phyloP scores from a whole-genome alignment of 2,329 filamentous ascomycete genomes.

The Dactylonectria estremocensis region DNA sequence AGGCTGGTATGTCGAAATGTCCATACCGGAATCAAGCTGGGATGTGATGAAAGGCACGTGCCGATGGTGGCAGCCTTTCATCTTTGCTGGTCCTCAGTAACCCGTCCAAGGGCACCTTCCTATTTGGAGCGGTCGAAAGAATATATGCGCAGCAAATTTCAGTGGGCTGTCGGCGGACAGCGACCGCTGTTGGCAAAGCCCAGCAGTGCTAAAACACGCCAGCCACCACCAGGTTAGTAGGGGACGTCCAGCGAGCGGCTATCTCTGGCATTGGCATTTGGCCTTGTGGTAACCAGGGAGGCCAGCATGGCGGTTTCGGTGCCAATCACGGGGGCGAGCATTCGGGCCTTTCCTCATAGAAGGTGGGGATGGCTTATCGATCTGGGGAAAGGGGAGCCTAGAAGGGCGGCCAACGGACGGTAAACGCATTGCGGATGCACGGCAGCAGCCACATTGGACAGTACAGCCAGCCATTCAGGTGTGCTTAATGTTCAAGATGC shows the following conservation, averaged over 20 bases:
- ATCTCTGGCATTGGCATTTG: too few relatives aligned
- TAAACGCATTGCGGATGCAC: neutral
- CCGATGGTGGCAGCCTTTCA: neutral
- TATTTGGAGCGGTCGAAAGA: neutral
- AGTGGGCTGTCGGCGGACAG: neutral
- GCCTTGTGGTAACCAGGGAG: neutral
- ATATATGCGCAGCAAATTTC: neutral
- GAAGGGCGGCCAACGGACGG: neutral
- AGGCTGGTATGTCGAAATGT: neutral
- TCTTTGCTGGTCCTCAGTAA: neutral
- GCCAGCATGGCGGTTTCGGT: constrained; percentile 10
- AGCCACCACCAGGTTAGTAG: neutral
- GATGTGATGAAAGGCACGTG: constrained; percentile 3
- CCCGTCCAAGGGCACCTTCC: constrained; percentile 10
- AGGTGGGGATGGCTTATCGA: constrained; percentile 38
- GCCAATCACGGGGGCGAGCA: constrained; percentile 42
- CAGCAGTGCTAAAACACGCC: constrained; percentile 2
- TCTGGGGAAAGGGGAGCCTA: constrained; percentile 41
- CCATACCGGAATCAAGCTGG: neutral
- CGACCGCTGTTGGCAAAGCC: neutral
- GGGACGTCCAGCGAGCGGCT: neutral
- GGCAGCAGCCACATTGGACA: neutral
- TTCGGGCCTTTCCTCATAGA: constrained; percentile 44
- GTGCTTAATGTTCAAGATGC: neutral
- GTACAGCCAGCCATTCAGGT: neutral